Percentiles rank a stretch among this genome's conserved stretches.
These are phyloP conservation scores for Psilocybe tampanensis DNA, from an alignment of 768 basidiomycete genomes.

Conservation along the genomic window DNA sequence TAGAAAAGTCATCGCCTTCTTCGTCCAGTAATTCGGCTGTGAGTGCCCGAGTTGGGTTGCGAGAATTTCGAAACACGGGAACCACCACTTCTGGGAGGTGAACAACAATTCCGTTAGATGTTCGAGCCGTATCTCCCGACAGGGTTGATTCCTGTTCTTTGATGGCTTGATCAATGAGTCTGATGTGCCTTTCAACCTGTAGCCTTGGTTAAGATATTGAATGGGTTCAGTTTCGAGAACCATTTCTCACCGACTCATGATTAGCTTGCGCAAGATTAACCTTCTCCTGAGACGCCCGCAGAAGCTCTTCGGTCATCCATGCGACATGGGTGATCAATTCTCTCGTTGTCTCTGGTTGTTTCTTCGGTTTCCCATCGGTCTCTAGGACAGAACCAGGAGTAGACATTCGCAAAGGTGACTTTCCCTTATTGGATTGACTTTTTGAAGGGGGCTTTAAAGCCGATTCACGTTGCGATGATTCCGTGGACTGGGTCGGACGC, in stretches of 20 bases:
- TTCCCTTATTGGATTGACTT: no score
- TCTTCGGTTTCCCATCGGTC: slow-evolving; percentile 18
- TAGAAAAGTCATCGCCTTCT: not conserved
- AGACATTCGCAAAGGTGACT: not conserved
- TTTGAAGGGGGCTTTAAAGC: no score
- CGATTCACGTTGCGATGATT: no score
- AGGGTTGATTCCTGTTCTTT: slow-evolving; percentile 46
- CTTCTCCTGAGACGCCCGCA: slow-evolving; percentile 75
- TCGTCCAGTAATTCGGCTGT: slow-evolving; percentile 11
- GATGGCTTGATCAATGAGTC: slow-evolving; percentile 73
- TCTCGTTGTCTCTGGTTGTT: slow-evolving; percentile 41
- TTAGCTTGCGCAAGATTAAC: slow-evolving; percentile 72
- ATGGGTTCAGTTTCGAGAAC: slow-evolving; percentile 1
- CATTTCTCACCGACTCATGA: slow-evolving; percentile 61
- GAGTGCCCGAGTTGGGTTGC: not conserved
- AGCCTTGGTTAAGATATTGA: slow-evolving; percentile 4
- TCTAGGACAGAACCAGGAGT: slow-evolving; percentile 21
- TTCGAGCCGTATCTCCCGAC: slow-evolving; percentile 29
- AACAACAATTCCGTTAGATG: slow-evolving; percentile 38
- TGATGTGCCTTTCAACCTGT: slow-evolving; percentile 81
- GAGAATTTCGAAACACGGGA: slow-evolving; percentile 50
- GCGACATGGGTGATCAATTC: slow-evolving; percentile 61
- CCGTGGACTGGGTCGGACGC: no score
- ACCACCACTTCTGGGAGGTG: slow-evolving; percentile 65
- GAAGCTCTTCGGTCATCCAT: slow-evolving; percentile 57